Conservation (phyloP, 2,329 filamentous ascomycete genomes). For the Acephala macrosclerotiorum region DNA sequence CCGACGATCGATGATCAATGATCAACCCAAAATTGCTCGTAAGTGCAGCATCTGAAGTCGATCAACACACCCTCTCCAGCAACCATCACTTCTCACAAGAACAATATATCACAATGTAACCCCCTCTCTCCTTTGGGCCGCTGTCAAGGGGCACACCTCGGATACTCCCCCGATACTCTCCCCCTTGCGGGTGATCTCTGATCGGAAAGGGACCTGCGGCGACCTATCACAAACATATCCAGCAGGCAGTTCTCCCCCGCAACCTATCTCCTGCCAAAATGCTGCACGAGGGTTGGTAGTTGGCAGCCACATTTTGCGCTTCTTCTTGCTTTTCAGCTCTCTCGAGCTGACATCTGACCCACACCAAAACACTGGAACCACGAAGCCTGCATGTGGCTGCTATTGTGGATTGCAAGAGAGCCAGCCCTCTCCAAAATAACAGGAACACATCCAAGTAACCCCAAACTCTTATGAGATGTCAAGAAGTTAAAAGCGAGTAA, state of each 20-base stretch:
- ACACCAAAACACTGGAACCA: constrained; percentile 8
- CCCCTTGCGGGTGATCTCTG: constrained; percentile 13
- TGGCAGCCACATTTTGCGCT: constrained; percentile 14
- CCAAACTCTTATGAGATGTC: not conserved
- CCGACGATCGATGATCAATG: too few species aligned
- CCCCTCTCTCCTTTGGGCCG: not conserved
- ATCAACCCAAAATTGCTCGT: not conserved
- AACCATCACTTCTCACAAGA: constrained; percentile 5
- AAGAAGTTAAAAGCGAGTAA: not conserved
- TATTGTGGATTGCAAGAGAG: not conserved
- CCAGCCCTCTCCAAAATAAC: not conserved
- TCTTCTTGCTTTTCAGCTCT: constrained; percentile 9
- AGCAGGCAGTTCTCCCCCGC: constrained; percentile 7
- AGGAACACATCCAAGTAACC: not conserved
- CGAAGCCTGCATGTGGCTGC: not conserved
- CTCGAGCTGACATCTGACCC: constrained; percentile 16
- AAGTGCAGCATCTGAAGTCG: not conserved
- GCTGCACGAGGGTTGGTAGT: not conserved
- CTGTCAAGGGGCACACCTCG: not conserved
- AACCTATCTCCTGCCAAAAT: not conserved
- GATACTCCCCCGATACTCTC: not conserved
- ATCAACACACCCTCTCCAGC: not conserved
- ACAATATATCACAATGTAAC: not conserved
- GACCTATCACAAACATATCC: constrained; percentile 10
- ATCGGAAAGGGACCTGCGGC: not conserved